Base-by-base conservation (phyloP, 768 basidiomycete genomes). In the Melanogaster broomeanus region DNA sequence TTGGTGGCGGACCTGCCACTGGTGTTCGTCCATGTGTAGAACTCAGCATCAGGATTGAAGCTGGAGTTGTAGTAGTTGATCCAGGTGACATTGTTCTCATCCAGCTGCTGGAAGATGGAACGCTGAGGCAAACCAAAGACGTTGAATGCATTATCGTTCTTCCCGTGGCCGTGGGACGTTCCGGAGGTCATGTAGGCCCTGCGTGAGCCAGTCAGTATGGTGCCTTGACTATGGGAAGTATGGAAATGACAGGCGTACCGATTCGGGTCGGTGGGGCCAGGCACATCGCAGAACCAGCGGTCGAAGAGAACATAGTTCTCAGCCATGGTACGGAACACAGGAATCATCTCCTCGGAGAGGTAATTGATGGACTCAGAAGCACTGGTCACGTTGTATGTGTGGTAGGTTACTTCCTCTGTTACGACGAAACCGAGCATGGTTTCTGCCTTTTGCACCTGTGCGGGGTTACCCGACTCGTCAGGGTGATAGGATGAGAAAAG, bases 171-270 rank as follows among this genome's bases (percentile, higher is more conserved):
- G 15, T 64, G 8, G 3, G 63, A 64, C 3, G 63, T 65, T 30
- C 62, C 62, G 35, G 62, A 64, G 22, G 62, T 64, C 6, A 64
- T 60, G 31, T 64, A 64, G 3, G 62, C 62, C 2, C 62, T 64
- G 18, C 19, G 15, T 34, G 22, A 12, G 6, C 15, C 22, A 34
- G 10, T 30, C 6, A 30, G 16, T 18, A 34, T 15, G 18, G 6
- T 6, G 21, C 15, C 16, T 30, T 7, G 38, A 2, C 11, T 9
- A 28, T 11, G 6, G 10, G 12, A 11, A 4, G 9, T 24, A 2
- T 3, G 4, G 45, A 10, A 10, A 30, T 28, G 51, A 31, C 0
- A 19, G 19, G 10, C 39, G 16, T 56, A 63, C 62, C 62, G 62
- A 49, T 63, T 63, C 6, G 62, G 62, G 27, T 63, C 65, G 0